phyloP scores from a whole-genome alignment of 108 stramenopile genomes.

The Chaetoceros tenuissimus region DNA sequence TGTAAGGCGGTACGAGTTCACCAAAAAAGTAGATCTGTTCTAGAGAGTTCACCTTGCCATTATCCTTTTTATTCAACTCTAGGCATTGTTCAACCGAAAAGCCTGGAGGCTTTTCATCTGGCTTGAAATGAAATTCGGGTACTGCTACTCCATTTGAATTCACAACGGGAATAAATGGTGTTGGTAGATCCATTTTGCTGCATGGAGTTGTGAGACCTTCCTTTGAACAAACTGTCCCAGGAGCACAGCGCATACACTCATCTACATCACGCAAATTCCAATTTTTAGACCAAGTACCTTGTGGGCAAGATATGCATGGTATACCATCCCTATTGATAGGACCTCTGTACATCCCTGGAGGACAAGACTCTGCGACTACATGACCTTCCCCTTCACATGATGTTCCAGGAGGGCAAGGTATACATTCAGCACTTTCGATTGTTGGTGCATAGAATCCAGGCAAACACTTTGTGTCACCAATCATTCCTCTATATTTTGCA shows the following conservation, averaged over 20 bases:
- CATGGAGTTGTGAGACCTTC: constrained; percentile 77
- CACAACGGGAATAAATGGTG: constrained; percentile 66
- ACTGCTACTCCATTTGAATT: constrained; percentile 51
- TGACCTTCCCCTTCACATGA: constrained; percentile 45
- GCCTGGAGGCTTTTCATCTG: constrained; percentile 35
- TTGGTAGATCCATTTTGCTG: constrained; percentile 54
- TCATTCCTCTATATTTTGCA: constrained; percentile 58
- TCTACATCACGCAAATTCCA: constrained; percentile 75
- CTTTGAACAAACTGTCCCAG: constrained; percentile 65
- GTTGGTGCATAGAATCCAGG: constrained; percentile 73
- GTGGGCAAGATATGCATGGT: constrained; percentile 37
- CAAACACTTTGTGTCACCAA: constrained; percentile 49
- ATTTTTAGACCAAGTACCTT: constrained; percentile 84
- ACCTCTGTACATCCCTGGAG: constrained; percentile 39
- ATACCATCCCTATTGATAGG: constrained; percentile 26
- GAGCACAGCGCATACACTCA: constrained; percentile 68
- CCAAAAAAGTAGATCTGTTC: constrained; percentile 31
- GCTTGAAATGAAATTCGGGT: constrained; percentile 44
- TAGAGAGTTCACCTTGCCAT: constrained; percentile 10
- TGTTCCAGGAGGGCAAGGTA: constrained; percentile 80
- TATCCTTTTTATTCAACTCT: constrained; percentile 28
- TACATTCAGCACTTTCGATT: constrained; percentile 51
- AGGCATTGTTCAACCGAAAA: constrained; percentile 69
- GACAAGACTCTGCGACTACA: constrained; percentile 30
- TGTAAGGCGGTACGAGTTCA: constrained; percentile 72